phyloP scores from a whole-genome alignment of 2,329 filamentous ascomycete species.

The Microcyclospora pomicola region DNA sequence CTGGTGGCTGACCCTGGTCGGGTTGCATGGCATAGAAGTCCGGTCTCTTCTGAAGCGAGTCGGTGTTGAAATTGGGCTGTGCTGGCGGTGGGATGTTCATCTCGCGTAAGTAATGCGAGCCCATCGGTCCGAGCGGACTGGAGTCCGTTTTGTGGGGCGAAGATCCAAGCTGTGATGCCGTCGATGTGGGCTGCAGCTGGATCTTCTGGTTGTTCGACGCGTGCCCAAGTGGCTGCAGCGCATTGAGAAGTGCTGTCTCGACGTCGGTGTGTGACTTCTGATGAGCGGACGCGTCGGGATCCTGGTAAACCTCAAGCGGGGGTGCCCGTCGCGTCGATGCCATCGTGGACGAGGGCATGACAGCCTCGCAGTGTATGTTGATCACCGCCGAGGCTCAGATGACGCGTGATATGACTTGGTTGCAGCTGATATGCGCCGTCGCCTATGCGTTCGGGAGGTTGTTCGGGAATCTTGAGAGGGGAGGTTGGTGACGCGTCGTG shows the following conservation, averaged over 20 bases:
- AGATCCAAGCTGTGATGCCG: conserved; percentile 39
- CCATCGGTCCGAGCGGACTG: conserved; percentile 47
- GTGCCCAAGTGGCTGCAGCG: conserved; percentile 30
- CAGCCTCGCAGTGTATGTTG: neutral
- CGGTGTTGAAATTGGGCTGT: conserved; percentile 42
- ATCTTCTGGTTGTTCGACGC: conserved; percentile 46
- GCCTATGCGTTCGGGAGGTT: too few species aligned
- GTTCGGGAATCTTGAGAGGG: too few species aligned
- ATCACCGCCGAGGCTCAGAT: neutral
- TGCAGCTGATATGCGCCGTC: too few species aligned
- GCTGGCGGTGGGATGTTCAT: conserved; percentile 53
- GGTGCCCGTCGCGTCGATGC: conserved; percentile 41
- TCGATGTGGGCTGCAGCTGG: conserved; percentile 47
- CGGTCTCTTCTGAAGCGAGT: conserved; percentile 53
- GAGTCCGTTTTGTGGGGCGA: conserved; percentile 58
- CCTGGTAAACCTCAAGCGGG: conserved; percentile 45
- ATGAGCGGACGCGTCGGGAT: conserved; percentile 28
- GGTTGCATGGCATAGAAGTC: conserved; percentile 14
- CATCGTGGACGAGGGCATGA: conserved; percentile 6
- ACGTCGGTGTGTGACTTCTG: conserved; percentile 31
- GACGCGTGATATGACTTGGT: conserved; percentile 1
- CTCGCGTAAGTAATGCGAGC: conserved; percentile 51
- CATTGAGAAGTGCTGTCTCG: conserved; percentile 39
- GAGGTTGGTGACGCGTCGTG: too few species aligned
- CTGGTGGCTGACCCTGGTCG: conserved; percentile 3